Conservation (phyloP, 345 rosid genomes). For the Heritiera littoralis region DNA sequence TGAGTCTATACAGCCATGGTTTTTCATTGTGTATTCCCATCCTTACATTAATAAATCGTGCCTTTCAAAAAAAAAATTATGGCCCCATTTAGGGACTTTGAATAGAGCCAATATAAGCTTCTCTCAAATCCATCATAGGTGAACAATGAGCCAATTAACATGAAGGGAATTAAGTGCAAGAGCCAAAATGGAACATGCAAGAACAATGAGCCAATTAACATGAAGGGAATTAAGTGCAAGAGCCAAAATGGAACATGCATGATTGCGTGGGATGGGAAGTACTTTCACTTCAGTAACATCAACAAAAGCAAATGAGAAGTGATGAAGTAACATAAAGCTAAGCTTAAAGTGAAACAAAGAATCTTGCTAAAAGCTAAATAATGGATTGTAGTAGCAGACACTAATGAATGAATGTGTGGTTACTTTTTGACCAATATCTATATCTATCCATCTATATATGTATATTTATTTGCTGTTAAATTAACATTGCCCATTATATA, state of each 20-base stretch:
- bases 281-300: slow-evolving; percentile 66
- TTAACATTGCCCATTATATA: not conserved
- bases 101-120: not conserved
- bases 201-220: slow-evolving; percentile 8
- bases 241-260: not conserved
- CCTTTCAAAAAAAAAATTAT: too few species aligned
- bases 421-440: slow-evolving; percentile 59
- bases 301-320: slow-evolving; percentile 43
- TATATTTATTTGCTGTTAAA: not conserved
- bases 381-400: slow-evolving; percentile 84
- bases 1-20: too few species aligned
- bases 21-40: too few species aligned
- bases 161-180: not conserved
- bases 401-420: slow-evolving; percentile 50
- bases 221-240: not conserved
- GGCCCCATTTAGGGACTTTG: not conserved
- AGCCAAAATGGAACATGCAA: not conserved
- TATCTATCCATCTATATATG: too few species aligned
- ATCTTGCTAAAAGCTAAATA: slow-evolving; percentile 73
- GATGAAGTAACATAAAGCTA: slow-evolving; percentile 68
- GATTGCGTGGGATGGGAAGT: slow-evolving; percentile 36
- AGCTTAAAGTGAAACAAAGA: slow-evolving; percentile 64
- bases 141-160: slow-evolving; percentile 8
- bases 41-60: too few species aligned
- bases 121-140: not conserved